These are phyloP conservation scores for Cutaneotrichosporon sp. DNA, from an alignment of 1,284 basidiomycete genomes.

Conservation along the genomic window DNA sequence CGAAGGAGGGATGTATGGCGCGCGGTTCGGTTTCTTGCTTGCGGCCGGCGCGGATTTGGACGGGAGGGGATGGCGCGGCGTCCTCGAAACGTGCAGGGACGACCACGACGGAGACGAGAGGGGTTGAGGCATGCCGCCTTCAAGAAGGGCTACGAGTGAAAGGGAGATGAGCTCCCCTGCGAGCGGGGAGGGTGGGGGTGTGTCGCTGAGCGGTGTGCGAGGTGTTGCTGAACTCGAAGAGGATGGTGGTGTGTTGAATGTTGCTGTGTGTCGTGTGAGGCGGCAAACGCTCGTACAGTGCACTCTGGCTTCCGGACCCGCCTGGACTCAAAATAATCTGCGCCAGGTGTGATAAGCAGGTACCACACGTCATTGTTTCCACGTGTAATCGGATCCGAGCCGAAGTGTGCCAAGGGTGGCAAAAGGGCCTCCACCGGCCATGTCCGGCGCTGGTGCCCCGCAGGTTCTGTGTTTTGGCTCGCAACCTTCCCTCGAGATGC, in stretches of 20 bases:
- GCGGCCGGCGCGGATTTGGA: neutral
- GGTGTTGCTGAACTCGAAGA: neutral
- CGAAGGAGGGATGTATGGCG: neutral
- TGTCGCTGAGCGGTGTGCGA: neutral
- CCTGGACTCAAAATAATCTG: neutral
- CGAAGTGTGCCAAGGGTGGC: neutral
- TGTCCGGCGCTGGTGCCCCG: too few species aligned
- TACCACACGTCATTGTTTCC: too few species aligned
- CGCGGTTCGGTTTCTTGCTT: neutral
- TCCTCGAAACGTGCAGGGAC: constrained; percentile 30
- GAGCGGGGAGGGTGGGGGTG: neutral
- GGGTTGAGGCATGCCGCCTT: constrained; percentile 17
- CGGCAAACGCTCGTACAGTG: neutral
- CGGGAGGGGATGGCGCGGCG: constrained; percentile 15
- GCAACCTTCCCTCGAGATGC: too few species aligned
- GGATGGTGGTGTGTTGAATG: neutral
- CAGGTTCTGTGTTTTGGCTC: too few species aligned
- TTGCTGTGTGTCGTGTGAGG: neutral
- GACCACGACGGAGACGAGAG: constrained; percentile 26
- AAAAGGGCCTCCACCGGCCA: too few species aligned
- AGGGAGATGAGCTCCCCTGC: neutral
- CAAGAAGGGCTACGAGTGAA: neutral
- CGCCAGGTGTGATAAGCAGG: too few species aligned
- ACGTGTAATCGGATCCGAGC: neutral
- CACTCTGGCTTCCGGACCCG: neutral